Base-by-base conservation (phyloP, 2,329 filamentous ascomycete genomes). In the Xylaria sp. region DNA sequence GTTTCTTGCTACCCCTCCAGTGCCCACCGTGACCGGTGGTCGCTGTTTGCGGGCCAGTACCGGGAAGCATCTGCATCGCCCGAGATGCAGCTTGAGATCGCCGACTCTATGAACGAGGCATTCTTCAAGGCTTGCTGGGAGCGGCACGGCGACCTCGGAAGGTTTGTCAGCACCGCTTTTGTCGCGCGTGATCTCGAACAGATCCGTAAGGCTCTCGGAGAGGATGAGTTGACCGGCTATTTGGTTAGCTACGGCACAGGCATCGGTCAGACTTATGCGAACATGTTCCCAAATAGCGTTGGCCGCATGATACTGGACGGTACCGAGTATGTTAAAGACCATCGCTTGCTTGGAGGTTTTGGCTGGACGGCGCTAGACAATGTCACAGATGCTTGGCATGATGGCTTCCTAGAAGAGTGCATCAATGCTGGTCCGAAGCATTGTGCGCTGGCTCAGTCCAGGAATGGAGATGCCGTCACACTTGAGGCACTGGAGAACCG, bases 181-280 rank as follows among this genome's bases (percentile, higher is more conserved):
- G 83, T 85, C 10, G 82, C 83, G 6, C 81, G 82, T 3, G 84
- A 86, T 66, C 61, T 86, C 58, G 84, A 86, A 58, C 78, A 83
- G 73, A 85, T 86, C 50, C 80, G 84, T 15, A 80, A 78, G 25
- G 80, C 81, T 0, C 76, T 85, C 0, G 80, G 74, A 5, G 84
- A 86, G 70, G 80, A 82, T 3, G 81, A 84, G 61, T 65, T 86
- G 66, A 85, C 83, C 1, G 83, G 81, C 0, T 85, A 85, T 60
- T 76, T 86, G 18, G 81, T 85, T 36, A 84, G 82, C 67, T 86
- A 86, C 65, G 85, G 85, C 20, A 86, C 84, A 0, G 83, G 81
- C 3, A 85, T 86, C 53, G 85, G 83, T 0, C 84, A 86, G 73
- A 85, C 82, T 0, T 86, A 84, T 61, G 83, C 82, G 30, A 81